Percentiles rank a stretch among this genome's conserved stretches.
phyloP scores from a whole-genome alignment of 2,329 filamentous ascomycete species.

The Fusarium sacchari region DNA sequence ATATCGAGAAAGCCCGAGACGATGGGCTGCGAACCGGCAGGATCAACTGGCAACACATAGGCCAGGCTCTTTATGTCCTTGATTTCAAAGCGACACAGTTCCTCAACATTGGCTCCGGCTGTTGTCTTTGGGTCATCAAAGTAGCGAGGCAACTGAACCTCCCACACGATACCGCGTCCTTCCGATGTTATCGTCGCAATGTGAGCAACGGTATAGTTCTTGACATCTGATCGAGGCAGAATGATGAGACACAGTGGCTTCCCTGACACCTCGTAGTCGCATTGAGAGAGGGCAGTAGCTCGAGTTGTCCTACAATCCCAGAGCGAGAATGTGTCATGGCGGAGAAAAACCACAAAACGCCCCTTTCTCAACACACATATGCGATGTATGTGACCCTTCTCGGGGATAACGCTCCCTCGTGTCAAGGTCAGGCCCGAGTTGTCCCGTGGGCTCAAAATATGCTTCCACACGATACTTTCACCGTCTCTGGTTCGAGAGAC shows the following conservation, averaged over 20 bases:
- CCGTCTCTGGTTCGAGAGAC: conserved; percentile 83
- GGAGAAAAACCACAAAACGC: conserved; percentile 82
- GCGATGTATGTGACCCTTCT: conserved; percentile 78
- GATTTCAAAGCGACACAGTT: conserved; percentile 79
- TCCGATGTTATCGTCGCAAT: conserved; percentile 85
- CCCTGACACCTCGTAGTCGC: conserved; percentile 67
- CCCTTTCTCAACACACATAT: conserved; percentile 82
- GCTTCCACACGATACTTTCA: conserved; percentile 86
- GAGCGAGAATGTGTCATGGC: conserved; percentile 74
- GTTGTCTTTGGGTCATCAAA: conserved; percentile 41
- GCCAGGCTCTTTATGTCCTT: conserved; percentile 67
- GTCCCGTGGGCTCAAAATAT: conserved; percentile 59
- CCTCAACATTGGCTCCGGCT: conserved; percentile 55
- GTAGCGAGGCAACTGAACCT: conserved; percentile 70
- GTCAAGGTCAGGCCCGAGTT: conserved; percentile 60
- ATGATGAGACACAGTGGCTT: conserved; percentile 84
- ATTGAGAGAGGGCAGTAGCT: conserved; percentile 64
- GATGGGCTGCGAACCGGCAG: conserved; percentile 77
- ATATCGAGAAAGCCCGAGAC: conserved; percentile 84
- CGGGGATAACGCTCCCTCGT: conserved; percentile 74
- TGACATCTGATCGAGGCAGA: conserved; percentile 70
- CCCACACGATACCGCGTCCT: conserved; percentile 84
- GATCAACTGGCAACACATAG: conserved; percentile 84
- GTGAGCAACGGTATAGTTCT: conserved; percentile 69
- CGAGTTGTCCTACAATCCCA: conserved; percentile 78